Conservation (phyloP, 2,329 filamentous ascomycete species). For the Talaromyces sp. region DNA sequence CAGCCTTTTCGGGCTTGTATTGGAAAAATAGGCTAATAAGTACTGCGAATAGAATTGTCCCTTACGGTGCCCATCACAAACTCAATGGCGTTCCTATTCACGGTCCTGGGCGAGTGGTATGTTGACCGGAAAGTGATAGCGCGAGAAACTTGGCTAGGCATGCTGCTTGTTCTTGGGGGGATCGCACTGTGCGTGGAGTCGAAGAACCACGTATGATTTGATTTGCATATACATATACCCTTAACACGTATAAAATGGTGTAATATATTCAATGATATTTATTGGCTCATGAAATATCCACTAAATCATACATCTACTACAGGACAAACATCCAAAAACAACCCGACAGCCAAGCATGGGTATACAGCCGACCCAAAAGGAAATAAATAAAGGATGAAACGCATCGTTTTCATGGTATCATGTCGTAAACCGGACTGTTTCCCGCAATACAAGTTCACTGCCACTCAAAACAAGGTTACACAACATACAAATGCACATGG, state of each 20-base stretch:
- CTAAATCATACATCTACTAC: neutral
- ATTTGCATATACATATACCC: neutral
- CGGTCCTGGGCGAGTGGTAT: conserved; percentile 90
- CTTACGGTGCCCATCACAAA: conserved; percentile 94
- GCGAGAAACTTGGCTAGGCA: conserved; percentile 76
- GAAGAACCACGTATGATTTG: conserved; percentile 19
- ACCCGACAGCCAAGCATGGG: neutral
- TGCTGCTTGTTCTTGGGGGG: conserved; percentile 70
- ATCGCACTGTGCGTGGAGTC: conserved; percentile 76
- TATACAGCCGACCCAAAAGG: neutral
- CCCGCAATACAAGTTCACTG: neutral
- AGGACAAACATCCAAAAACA: neutral
- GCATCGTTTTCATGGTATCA: neutral
- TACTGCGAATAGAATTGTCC: conserved; percentile 62
- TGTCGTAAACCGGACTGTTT: neutral
- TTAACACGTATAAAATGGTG: neutral
- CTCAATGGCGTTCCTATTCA: conserved; percentile 91
- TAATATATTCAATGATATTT: neutral
- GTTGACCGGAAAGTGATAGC: conserved; percentile 87
- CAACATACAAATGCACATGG: neutral
- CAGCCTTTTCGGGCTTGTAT: conserved; percentile 1
- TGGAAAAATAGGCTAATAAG: neutral
- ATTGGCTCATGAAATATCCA: neutral
- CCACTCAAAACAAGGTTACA: neutral
- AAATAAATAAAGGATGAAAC: neutral